Base-by-base conservation (phyloP, 1,284 basidiomycete genomes). In the Moesziomyces antarcticus region DNA sequence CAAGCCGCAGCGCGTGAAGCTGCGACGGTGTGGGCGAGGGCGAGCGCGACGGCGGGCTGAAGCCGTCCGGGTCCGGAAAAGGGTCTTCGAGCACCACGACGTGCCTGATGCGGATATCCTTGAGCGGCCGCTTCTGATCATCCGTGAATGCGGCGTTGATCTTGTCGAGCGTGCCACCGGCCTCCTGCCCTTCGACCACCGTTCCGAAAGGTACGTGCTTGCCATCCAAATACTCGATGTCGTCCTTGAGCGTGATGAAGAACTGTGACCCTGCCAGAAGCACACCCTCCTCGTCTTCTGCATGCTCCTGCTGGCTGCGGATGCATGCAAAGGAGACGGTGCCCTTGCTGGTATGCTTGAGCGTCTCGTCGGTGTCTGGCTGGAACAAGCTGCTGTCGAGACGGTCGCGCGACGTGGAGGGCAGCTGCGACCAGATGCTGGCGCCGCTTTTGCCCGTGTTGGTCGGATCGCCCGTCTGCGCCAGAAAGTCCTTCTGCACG, bases 401-500 rank as follows among this genome's bases (percentile, higher is more conserved):
- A 37, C 53, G 45, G 20, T 57, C 58, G 8, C 13, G 58, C 24
- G 63, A 77, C 30, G 47, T 70, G 64, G 87, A 40, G 64, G 81
- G 81, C 88, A 89, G 52, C 50, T 65, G 71, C 16, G 61, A 61
- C 71, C 71, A 73, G 37, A 73, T 48, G 24, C 55, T 62, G 8
- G 50, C 45, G 4, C 71, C 71, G 30, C 96, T 95, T 41, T 90
- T 93, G 24, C 96, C 96, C 3, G 92, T 92, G 16, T 95, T 94
- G n/a, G 92, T 91, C 1, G 95, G 96, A 80, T 98, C 96, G 37
- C 96, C 96, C 3, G 89, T 89, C 85, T 99, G 96, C 14, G 94
- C 94, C 55, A 99, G 89, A 77, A 99, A 99, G 84, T 97, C 93
- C 85, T 94, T 96, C 40, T 94, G 94, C 9, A 99, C 95, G 93